Base-by-base conservation (phyloP, 2,329 filamentous ascomycete species). In the Aspergillus thermomutatus region DNA sequence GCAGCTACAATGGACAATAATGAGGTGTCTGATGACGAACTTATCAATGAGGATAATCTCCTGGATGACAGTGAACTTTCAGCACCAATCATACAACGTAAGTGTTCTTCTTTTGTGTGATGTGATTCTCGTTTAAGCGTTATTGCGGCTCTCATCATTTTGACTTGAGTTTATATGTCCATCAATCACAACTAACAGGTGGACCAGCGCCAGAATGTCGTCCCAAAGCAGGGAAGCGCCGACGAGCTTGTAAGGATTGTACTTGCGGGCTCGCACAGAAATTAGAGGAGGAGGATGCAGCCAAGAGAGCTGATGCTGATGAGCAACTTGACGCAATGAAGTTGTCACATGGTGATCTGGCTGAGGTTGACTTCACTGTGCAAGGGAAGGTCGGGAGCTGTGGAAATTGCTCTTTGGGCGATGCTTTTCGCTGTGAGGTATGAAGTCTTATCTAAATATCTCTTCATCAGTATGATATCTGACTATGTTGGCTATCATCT, bases 211-310 rank as follows among this genome's bases (percentile, higher is more conserved):
- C 88, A 26, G 91, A 95, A 72, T 99, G 94, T 75, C 86, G 87
- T 57, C 92, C 93, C 77, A 83, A 87, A 47, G 91, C 67, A 25
- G 64, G 90, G 57, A 96, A 96, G 80, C 87, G 93, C 65, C 88
- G 93, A 54, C 87, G 92, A 60, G 92, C 94, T 56, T 99, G 94
- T 82, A 97, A 99, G 78, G 94, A 99, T 79, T 99, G 94, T 80
- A 93, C 90, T 8, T 99, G 94, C 71, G 94, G 94, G 51, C 85
- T 99, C 26, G 91, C 92, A 25, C 86, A 94, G 72, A 86, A 88
- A 59, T 77, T 97, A 51, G 89, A 91, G 66, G 88, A 87, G n/a
- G 91, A 97, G 79, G 94, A 97, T 74, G 81, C 80, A 46, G 82
- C 82, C 7, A 87, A 85, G 68, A 83, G 91, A 55, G 77, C 79